Conservation (phyloP, 768 basidiomycete species). For the Russula foetens region DNA sequence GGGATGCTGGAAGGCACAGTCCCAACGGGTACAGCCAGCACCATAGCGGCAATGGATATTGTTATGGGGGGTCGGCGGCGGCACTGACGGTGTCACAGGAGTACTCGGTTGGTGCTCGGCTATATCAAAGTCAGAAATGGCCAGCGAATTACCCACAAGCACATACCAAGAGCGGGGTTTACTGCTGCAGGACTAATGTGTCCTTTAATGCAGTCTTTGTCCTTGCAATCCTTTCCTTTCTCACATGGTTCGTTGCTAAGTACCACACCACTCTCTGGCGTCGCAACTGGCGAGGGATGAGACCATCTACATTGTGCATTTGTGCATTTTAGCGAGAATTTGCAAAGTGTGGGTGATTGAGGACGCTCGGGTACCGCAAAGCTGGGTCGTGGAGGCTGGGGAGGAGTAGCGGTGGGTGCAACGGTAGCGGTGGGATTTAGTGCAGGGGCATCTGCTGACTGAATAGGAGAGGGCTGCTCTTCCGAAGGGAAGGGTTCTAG, state of each 20-base stretch:
- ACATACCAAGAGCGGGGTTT: conserved; percentile 48
- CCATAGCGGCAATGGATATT: conserved; percentile 70
- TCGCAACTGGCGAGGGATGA: conserved; percentile 96
- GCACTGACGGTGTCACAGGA: conserved; percentile 35
- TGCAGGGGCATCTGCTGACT: conserved; percentile 15
- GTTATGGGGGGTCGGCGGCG: conserved; percentile 24
- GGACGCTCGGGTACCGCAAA: conserved; percentile 69
- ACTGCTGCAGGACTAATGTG: conserved; percentile 85
- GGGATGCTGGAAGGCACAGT: conserved; percentile 60
- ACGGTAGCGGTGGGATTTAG: conserved; percentile 19
- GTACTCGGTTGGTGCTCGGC: conserved; percentile 17
- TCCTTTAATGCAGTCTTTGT: conserved; percentile 87
- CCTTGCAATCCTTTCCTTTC: conserved; percentile 79
- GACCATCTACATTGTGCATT: conserved; percentile 86
- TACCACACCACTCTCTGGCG: conserved; percentile 89
- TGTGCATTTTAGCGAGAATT: conserved; percentile 85
- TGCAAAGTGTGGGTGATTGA: conserved; percentile 87
- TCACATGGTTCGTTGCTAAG: conserved; percentile 92
- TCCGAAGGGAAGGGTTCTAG: conserved; percentile 8
- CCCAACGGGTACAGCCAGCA: conserved; percentile 72
- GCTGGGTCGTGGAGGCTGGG: conserved; percentile 32
- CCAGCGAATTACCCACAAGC: neutral
- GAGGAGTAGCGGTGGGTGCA: conserved; percentile 21
- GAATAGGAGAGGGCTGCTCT: conserved; percentile 17
- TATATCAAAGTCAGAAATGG: conserved; percentile 2